A percentile compares a stretch with the other conserved stretches of the same genome.
Evolutionary conservation across 2,329 filamentous ascomycete species (phyloP).

Genomic region (Rhinocladiella similis): DNA sequence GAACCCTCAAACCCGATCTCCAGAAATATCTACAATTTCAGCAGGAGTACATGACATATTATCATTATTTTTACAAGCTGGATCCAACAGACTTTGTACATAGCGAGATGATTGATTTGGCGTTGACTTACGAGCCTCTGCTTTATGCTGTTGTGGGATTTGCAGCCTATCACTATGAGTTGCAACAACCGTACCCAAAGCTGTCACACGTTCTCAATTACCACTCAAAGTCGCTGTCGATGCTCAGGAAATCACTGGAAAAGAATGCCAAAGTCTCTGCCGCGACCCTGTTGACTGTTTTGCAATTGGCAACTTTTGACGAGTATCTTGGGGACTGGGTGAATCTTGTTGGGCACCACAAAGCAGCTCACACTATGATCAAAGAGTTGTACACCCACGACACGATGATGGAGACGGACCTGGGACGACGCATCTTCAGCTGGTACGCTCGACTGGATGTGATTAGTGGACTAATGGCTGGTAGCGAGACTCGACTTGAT

Average conservation of each 20-base stretch:
- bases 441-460: slow-evolving; percentile 93
- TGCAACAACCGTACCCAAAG: slow-evolving; percentile 69
- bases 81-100: slow-evolving; percentile 74
- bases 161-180: slow-evolving; percentile 78
- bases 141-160: slow-evolving; percentile 87
- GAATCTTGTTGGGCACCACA: slow-evolving; percentile 88
- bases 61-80: slow-evolving; percentile 78
- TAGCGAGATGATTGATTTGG: slow-evolving; percentile 68
- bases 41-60: slow-evolving; percentile 71
- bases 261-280: slow-evolving; percentile 70
- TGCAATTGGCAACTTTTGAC: slow-evolving; percentile 92
- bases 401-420: slow-evolving; percentile 68
- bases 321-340: slow-evolving; percentile 96
- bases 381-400: slow-evolving; percentile 75
- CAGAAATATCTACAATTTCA: slow-evolving; percentile 79
- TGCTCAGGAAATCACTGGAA: slow-evolving; percentile 71
- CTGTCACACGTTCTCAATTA: slow-evolving; percentile 83
- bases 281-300: slow-evolving; percentile 77
- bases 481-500: slow-evolving; percentile 70
- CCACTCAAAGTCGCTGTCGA: slow-evolving; percentile 82
- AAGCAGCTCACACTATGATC: slow-evolving; percentile 80
- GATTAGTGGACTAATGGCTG: slow-evolving; percentile 78
- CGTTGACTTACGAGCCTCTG: slow-evolving; percentile 75
- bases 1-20: slow-evolving; percentile 65
- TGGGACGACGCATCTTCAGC: slow-evolving; percentile 71